Conservation (phyloP, 306 rosid genomes). For the Carpinus viminea region DNA sequence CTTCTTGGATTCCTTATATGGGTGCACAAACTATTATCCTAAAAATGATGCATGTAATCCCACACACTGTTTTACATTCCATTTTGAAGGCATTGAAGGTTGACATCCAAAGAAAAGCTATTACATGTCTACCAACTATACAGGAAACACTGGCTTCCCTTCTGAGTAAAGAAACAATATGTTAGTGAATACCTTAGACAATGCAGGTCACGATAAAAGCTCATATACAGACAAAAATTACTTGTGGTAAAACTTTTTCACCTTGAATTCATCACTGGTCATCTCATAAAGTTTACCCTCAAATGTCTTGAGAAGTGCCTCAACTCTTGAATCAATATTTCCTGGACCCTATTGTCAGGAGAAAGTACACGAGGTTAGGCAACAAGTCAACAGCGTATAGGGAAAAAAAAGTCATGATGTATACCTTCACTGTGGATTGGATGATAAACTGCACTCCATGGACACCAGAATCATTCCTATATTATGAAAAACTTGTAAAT, state of each 20-base stretch:
- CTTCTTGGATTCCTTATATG: not conserved
- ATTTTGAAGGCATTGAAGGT: conserved; percentile 14
- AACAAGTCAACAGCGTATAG: conserved; percentile 7
- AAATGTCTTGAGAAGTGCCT: conserved; percentile 75
- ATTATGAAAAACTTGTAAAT: conserved; percentile 24
- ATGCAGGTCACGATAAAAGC: not conserved
- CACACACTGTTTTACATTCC: not conserved
- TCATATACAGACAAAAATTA: conserved; percentile 6
- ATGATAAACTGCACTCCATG: conserved; percentile 78
- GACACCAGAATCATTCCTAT: conserved; percentile 79
- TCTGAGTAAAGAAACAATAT: conserved; percentile 9
- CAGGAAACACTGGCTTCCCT: conserved; percentile 14
- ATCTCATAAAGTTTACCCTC: conserved; percentile 72
- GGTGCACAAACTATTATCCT: not conserved
- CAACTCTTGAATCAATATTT: conserved; percentile 71
- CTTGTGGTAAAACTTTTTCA: conserved; percentile 28
- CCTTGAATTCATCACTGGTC: conserved; percentile 89
- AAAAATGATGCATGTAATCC: conserved; percentile 10
- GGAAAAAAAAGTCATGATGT: conserved; percentile 14
- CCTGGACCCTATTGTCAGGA: conserved; percentile 70
- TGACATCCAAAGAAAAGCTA: conserved; percentile 14
- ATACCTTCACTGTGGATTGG: conserved; percentile 90
- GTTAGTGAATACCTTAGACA: not conserved
- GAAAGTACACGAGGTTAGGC: conserved; percentile 14
- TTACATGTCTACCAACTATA: conserved; percentile 20